Conservation (phyloP, 106 monocot species). For the Dendrobium catenatum region DNA sequence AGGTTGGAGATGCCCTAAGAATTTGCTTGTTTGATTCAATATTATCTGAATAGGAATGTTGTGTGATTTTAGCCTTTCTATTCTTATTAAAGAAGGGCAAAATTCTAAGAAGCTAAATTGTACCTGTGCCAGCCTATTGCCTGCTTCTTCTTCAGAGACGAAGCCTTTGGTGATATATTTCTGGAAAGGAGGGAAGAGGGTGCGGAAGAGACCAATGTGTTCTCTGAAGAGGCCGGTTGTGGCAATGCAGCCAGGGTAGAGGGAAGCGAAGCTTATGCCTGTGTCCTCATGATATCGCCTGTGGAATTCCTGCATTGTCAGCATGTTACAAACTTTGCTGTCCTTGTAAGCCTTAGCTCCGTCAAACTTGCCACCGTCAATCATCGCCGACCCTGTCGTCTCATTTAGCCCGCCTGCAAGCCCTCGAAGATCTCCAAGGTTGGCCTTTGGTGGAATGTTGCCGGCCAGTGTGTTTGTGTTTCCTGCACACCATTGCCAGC, state of each 20-base stretch:
- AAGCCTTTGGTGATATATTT: slow-evolving; percentile 94
- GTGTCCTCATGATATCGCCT: slow-evolving; percentile 85
- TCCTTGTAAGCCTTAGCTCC: slow-evolving; percentile 98
- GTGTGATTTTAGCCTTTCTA: no score
- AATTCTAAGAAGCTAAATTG: not conserved
- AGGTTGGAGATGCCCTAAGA: no score
- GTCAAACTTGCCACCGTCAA: slow-evolving; percentile 74
- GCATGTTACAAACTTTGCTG: slow-evolving; percentile 99
- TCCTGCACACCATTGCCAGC: slow-evolving; percentile 21
- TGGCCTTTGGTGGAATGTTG: slow-evolving; percentile 89
- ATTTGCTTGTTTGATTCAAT: no score
- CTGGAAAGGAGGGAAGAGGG: slow-evolving; percentile 96
- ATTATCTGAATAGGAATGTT: no score
- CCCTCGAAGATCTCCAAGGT: slow-evolving; percentile 77
- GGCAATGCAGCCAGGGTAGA: slow-evolving; percentile 94
- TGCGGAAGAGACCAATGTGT: slow-evolving; percentile 81
- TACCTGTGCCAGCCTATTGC: slow-evolving; percentile 90
- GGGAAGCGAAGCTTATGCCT: slow-evolving; percentile 73
- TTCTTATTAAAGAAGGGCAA: no score
- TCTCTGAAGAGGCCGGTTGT: slow-evolving; percentile 93
- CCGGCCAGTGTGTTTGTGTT: slow-evolving; percentile 95
- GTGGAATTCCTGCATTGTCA: slow-evolving; percentile 97
- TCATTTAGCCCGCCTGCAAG: slow-evolving; percentile 56
- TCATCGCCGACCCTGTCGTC: slow-evolving; percentile 56
- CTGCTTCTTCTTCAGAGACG: slow-evolving; percentile 87